Evolutionary conservation across 768 basidiomycete genomes (phyloP), one percentile per base, ranked within the genome.

Genomic region (Kwoniella dendrophila): DNA sequence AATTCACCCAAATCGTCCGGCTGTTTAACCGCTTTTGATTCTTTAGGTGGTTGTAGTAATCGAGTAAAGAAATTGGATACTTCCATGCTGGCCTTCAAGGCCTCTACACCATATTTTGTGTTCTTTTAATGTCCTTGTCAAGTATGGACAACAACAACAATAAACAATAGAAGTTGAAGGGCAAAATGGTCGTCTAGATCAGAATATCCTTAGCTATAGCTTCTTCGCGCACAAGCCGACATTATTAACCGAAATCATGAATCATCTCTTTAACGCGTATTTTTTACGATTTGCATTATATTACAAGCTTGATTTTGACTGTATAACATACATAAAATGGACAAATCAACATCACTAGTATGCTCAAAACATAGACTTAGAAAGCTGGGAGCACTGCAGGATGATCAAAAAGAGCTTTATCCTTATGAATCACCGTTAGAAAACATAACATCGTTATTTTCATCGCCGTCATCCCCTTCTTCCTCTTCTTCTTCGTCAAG

Each of bases 61-160:
- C 75, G 67, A 26, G 73, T 47, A 56, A 76, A 76, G 68, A 74
- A 76, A 24, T 56, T 61, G 7, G 65, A 61, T 8, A 62, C 66
- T 34, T 69, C 66, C 71, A 69, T 72, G 36, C n/a, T 56, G 32
- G 59, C 41, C 59, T n/a, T 44, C 24, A 59, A 49, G 58, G 48
- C 58, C 22, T 32, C 34, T 29, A n/a, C 29, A 3, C 11, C 0
- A 20, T 8, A 32, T 33, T 14, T 51, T 18, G 32, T 22, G 49
- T 11, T 6, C 20, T 10, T 5, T 43, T 43, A 7, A 6, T 43
- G 41, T 20, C 5, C 6, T 20, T 43, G 41, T 43, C 18, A n/a
- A 43, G 36, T n/a, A n/a, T n/a, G n/a, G n/a, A n/a, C n/a, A n/a
- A n/a, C n/a, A n/a, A n/a, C n/a, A n/a, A 36, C 8, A 36, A 16